Percentiles rank a stretch among this genome's conserved stretches.
phyloP scores from a whole-genome alignment of 345 rosid genomes.

The Dipteronia sinensis region DNA sequence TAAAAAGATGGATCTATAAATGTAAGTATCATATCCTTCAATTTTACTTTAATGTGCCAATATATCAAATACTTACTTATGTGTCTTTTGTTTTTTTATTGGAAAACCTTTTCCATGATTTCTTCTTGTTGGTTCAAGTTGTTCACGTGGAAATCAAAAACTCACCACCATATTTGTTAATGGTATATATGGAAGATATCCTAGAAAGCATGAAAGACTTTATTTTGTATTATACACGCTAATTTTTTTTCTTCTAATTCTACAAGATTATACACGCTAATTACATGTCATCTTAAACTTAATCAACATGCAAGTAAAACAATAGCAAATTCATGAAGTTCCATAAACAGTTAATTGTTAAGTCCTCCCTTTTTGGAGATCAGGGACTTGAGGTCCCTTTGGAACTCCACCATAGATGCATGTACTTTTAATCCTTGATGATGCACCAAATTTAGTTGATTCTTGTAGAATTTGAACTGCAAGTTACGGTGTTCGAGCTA shows the following conservation, averaged over 20 bases:
- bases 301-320: conserved; percentile 27
- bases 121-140: neutral
- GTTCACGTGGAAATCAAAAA: neutral
- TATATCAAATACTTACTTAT: too few relatives aligned
- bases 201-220: neutral
- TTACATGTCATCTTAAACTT: conserved; percentile 29
- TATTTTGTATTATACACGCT: too few relatives aligned
- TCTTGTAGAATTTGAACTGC: conserved; percentile 99
- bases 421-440: conserved; percentile 89
- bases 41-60: too few relatives aligned
- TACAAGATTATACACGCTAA: too few relatives aligned
- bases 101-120: neutral
- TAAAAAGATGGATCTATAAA: neutral
- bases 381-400: conserved; percentile 99
- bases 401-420: conserved; percentile 99
- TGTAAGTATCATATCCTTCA: neutral
- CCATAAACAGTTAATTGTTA: conserved; percentile 32
- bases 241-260: too few relatives aligned
- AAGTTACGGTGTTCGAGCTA: conserved; percentile 98
- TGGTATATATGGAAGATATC: too few relatives aligned
- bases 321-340: conserved; percentile 40
- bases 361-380: conserved; percentile 94
- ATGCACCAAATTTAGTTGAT: conserved; percentile 92
- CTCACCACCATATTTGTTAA: too few relatives aligned
- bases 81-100: too few relatives aligned